Base-by-base conservation (phyloP, 2,329 filamentous ascomycete species). In the Trichothecium roseum region DNA sequence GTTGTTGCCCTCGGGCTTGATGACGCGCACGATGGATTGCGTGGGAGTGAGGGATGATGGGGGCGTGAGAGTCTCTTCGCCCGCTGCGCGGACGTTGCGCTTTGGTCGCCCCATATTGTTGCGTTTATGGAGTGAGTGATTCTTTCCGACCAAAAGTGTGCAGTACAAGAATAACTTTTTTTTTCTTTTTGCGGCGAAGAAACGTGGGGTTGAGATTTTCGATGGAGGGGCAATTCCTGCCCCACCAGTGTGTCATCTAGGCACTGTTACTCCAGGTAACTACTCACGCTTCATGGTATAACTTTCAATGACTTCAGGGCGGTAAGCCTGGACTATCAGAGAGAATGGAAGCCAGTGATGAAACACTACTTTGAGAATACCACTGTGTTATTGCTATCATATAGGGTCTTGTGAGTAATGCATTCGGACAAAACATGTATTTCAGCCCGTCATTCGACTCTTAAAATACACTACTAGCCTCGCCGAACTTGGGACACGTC, bases 1-100 rank as follows among this genome's bases (percentile, higher is more conserved):
- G 57, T 84, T 93, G 63, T 94, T 94, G 45, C 89, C 89, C 46
- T 87, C 81, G 30, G 82, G 82, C 56, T 84, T 84, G 51, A 84
- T 62, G 39, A 95, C 79, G 38, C 79, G 82, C 14, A 84, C 86
- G 40, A 98, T 74, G 35, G 68, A 66, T 51, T 65, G 88, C 64
- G 53, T 81, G 56, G 54, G 64, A 56, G 61, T 77, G 54, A 64
- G 78, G 68, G 57, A 51, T 32, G 65, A 62, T 2, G 77, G 75
- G 9, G 78, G 76, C 3, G 69, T 74, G 27, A 66, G 64, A 2
- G 75, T 68, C 56, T 84, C 81, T 53, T 88, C 78, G 32, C 82
- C 83, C 13, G 84, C 84, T 15, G 84, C 84, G 38, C 81, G 74
- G 37, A 91, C 64, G 47, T 78, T 81, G 45, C 86, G 79, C 62